Base-by-base conservation (phyloP, 192 early-diverging fungal genomes). In the Pilaira anomala region DNA sequence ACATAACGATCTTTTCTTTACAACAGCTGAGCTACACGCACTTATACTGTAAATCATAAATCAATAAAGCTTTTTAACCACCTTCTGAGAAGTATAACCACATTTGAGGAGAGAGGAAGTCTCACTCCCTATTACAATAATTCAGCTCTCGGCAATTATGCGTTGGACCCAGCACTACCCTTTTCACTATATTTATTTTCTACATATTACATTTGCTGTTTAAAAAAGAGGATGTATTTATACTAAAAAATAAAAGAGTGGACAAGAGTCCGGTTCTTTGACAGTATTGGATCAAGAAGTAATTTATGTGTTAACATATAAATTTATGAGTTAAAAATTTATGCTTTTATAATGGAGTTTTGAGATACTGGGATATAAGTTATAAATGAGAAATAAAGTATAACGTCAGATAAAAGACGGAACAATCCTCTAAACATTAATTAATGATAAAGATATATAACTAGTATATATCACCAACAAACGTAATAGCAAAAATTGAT, bases 401-500 rank as follows among this genome's bases (percentile, higher is more conserved):
- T n/a, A n/a, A n/a, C n/a, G n/a, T n/a, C n/a, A n/a, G n/a, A n/a
- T n/a, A n/a, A n/a, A n/a, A n/a, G n/a, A n/a, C n/a, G n/a, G n/a
- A n/a, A n/a, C n/a, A n/a, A n/a, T n/a, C n/a, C n/a, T n/a, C n/a
- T n/a, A n/a, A n/a, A n/a, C n/a, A n/a, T n/a, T n/a, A n/a, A n/a
- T n/a, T n/a, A n/a, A n/a, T n/a, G n/a, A n/a, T n/a, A n/a, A n/a
- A n/a, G n/a, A n/a, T n/a, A n/a, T n/a, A n/a, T n/a, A n/a, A n/a
- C n/a, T n/a, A n/a, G n/a, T n/a, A n/a, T 48, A 48, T 48, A 48
- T 22, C 19, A 19, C 46, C 46, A 48, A 48, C 18, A 48, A 48
- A 48, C 46, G 46, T 48, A 48, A 48, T 19, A 48, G 46, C 46
- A 48, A 48, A 48, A 48, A 48, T 48, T 48, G 46, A 48, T 48